Percentiles rank a stretch among this genome's conserved stretches.
Evolutionary conservation across 352 stramenopile genomes (phyloP).

Genomic region (Phytopythium chamaehyphon): DNA sequence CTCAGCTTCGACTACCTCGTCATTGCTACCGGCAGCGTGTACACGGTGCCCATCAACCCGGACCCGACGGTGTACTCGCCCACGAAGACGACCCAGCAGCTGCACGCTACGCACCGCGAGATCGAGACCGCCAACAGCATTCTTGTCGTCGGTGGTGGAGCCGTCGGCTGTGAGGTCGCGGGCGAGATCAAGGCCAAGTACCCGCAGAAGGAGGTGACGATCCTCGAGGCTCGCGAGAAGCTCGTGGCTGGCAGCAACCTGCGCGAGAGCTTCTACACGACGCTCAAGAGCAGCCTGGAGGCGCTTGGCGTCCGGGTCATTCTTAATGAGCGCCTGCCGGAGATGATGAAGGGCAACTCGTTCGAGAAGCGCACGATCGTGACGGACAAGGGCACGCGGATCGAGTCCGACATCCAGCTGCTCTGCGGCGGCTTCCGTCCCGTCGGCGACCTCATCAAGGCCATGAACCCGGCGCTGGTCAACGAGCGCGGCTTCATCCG

Average conservation of each 20-base stretch:
- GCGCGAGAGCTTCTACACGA: constrained; percentile 38
- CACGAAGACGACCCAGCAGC: constrained; percentile 15
- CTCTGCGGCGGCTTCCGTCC: constrained; percentile 29
- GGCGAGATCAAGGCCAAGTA: constrained; percentile 41
- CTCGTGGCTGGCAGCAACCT: constrained; percentile 32
- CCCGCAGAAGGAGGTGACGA: constrained; percentile 48
- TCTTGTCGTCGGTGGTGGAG: constrained; percentile 46
- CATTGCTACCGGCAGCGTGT: constrained; percentile 40
- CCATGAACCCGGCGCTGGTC: constrained; percentile 43
- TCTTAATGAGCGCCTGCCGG: constrained; percentile 38
- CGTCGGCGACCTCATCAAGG: constrained; percentile 21
- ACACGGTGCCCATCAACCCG: constrained; percentile 41
- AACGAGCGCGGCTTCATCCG: constrained; percentile 31
- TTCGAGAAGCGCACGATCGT: constrained; percentile 31
- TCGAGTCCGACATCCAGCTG: constrained; percentile 46
- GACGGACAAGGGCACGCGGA: constrained; percentile 39
- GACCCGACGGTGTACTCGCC: constrained; percentile 18
- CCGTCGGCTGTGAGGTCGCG: constrained; percentile 50
- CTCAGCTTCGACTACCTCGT: constrained; percentile 43
- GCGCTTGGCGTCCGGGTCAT: constrained; percentile 50
- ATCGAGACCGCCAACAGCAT: constrained; percentile 43
- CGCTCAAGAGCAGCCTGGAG: constrained; percentile 25
- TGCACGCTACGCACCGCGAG: constrained; percentile 21
- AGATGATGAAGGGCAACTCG: constrained; percentile 26
- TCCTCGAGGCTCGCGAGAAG: constrained; percentile 29